These are phyloP conservation scores for Chimonanthus salicifolius DNA, from an alignment of 164 flowering plant species.

Conservation along the genomic window DNA sequence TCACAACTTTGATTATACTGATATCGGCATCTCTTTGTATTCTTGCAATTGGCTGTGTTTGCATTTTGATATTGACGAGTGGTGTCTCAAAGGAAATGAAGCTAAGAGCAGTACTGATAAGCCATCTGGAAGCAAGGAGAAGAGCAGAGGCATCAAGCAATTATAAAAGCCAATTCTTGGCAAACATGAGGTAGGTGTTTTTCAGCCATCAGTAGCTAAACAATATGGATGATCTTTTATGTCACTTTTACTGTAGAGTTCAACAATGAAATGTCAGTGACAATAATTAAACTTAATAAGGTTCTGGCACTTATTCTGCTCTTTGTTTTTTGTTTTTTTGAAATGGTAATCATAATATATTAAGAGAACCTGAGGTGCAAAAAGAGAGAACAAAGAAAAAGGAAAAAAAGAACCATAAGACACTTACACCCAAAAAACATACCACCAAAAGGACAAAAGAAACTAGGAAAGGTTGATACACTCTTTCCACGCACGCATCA, in stretches of 20 bases:
- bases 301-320: too few species aligned
- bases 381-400: too few species aligned
- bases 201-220: not conserved
- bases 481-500: too few species aligned
- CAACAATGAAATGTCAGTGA: too few species aligned
- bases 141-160: slow-evolving; percentile 97
- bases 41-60: slow-evolving; percentile 75
- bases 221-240: not conserved
- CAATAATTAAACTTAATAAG: too few species aligned
- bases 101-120: slow-evolving; percentile 87
- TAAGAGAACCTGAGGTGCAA: not conserved
- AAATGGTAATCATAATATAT: not conserved
- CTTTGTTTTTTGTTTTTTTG: too few species aligned
- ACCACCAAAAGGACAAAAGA: too few species aligned
- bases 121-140: slow-evolving; percentile 94
- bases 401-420: too few species aligned
- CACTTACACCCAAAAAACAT: too few species aligned
- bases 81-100: slow-evolving; percentile 99
- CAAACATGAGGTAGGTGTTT: slow-evolving; percentile 80
- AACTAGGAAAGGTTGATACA: too few species aligned
- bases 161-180: slow-evolving; percentile 95
- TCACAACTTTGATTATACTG: slow-evolving; percentile 70
- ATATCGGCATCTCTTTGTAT: slow-evolving; percentile 91
- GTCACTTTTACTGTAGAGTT: not conserved
- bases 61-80: slow-evolving; percentile 81